Percentiles rank a stretch among this genome's conserved stretches.
phyloP scores from a whole-genome alignment of 805 yeast genomes.

The Candida caryicola region DNA sequence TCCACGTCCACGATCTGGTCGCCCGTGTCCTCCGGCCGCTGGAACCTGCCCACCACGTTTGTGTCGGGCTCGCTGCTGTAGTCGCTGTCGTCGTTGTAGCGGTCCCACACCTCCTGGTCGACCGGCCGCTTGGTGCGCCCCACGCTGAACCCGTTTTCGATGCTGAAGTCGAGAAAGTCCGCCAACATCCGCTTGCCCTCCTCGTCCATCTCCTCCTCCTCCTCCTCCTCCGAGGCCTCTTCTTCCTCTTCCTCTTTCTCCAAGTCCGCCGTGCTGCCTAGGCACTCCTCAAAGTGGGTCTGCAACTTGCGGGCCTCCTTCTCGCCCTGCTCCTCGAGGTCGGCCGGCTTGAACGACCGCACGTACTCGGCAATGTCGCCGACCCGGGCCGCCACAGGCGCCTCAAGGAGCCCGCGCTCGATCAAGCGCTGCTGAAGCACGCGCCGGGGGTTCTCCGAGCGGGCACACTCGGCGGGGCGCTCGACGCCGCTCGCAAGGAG shows the following conservation, averaged over 20 bases:
- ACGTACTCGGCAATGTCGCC: neutral
- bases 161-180: constrained; percentile 10
- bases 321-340: neutral
- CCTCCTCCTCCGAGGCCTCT: constrained; percentile 2
- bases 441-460: constrained; percentile 1
- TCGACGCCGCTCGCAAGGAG: neutral
- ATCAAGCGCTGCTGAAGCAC: constrained; percentile 3
- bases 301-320: constrained; percentile 1
- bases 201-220: neutral
- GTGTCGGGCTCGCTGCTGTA: constrained; percentile 7
- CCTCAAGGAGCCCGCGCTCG: constrained; percentile 1
- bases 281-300: constrained; percentile 2
- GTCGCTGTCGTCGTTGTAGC: constrained; percentile 15
- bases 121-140: neutral
- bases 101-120: neutral
- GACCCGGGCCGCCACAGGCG: neutral
- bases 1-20: constrained; percentile 12
- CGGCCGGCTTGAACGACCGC: neutral
- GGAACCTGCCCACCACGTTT: too few relatives aligned
- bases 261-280: neutral
- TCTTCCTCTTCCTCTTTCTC: constrained; percentile 1
- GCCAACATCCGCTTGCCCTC: constrained; percentile 3
- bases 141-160: constrained; percentile 3
- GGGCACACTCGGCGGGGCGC: neutral
- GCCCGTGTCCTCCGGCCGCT: neutral